Evolutionary conservation across 2,329 filamentous ascomycete genomes (phyloP), one percentile per base, ranked within the genome.

Genomic region (Talaromyces amestolkiae): DNA sequence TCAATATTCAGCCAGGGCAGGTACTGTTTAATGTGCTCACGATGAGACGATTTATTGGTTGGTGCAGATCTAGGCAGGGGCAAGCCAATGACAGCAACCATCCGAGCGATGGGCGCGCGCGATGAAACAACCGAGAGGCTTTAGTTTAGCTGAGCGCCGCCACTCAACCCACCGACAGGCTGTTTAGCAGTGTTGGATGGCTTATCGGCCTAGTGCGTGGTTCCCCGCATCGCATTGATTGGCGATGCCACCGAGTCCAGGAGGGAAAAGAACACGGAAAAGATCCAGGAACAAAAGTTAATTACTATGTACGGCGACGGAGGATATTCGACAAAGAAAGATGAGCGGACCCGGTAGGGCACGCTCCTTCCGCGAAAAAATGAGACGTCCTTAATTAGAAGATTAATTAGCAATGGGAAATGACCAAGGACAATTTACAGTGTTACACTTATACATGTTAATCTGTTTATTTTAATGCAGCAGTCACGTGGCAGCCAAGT

Each of bases 11-110:
- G 56, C 56, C 37, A 31, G 56, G 56, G 35, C 56, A 41, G 24
- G 56, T 35, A 58, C 56, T 58, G 37, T 45, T n/a, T 33, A 45
- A 59, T 59, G 15, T 19, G 54, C 35, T 43, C 22, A 39, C 56
- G 37, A 22, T 43, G 56, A 22, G 19, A 43, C 17, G 17, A 31
- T 10, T 17, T 1, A 53, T 33, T 53, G 49, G 49, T 53, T 7
- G 49, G 33, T 53, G 56, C 56, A 41, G 37, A 59, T 59, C 56
- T 59, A 33, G 56, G 11, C 56, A 59, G 56, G 56, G 56, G 56
- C 56, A 59, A 45, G 37, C 56, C 56, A 59, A 59, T 59, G 8
- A 13, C 19, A 31, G 19, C n/a, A n/a, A 5, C 8, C 39, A 31
- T 9, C 8, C 1, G 33, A 11, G 56, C 22, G 37, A 45, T 45